Percentiles rank a stretch among this genome's conserved stretches.
phyloP scores from a whole-genome alignment of 1,284 basidiomycete genomes.

The Irpex sp. region DNA sequence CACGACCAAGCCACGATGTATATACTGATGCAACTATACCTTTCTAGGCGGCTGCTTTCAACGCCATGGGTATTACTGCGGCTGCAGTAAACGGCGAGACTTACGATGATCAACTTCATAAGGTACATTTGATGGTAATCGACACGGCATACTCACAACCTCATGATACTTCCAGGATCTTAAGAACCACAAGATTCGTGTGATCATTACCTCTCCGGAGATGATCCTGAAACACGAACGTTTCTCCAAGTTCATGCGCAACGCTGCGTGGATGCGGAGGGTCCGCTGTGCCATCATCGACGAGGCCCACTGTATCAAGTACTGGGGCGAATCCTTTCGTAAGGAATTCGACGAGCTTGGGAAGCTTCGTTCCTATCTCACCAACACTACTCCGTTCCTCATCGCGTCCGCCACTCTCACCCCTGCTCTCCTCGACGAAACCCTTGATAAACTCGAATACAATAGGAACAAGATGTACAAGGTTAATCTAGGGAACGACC shows the following conservation, averaged over 20 bases:
- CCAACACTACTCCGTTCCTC: neutral
- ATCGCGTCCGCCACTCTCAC: slow-evolving; percentile 14
- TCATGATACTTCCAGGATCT: neutral
- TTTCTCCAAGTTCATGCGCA: neutral
- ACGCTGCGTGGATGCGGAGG: neutral
- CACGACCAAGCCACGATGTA: neutral
- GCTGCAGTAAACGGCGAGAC: slow-evolving; percentile 31
- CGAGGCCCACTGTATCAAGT: neutral
- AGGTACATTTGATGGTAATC: slow-evolving; percentile 15
- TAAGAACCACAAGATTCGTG: neutral
- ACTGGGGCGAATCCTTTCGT: neutral
- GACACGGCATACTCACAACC: no score
- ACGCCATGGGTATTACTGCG: slow-evolving; percentile 23
- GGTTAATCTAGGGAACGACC: slow-evolving; percentile 19
- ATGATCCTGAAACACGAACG: neutral
- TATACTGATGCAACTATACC: neutral
- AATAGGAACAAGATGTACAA: neutral
- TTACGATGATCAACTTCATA: slow-evolving; percentile 17
- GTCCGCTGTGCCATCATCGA: neutral
- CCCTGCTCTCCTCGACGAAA: slow-evolving; percentile 1
- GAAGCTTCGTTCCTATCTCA: neutral
- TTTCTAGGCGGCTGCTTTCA: slow-evolving; percentile 21
- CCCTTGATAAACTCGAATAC: slow-evolving; percentile 5
- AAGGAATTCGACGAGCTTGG: neutral
- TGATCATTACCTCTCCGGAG: neutral